A percentile compares a stretch with the other conserved stretches of the same genome.
phyloP scores from a whole-genome alignment of 306 rosid genomes.

The Prunus salicina region DNA sequence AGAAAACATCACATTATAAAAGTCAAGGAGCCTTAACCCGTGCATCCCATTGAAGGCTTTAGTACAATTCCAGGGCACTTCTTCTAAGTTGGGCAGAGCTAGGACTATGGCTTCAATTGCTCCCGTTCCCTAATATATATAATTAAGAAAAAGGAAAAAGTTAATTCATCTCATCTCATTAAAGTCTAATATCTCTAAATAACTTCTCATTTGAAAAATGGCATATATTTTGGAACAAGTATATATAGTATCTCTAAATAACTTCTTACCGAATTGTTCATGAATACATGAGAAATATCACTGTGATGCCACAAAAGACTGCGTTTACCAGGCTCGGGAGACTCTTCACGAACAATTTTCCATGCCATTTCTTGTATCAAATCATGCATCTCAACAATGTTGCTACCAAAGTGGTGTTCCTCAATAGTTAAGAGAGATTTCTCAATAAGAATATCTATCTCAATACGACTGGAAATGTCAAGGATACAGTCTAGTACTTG shows the following conservation, averaged over 20 bases:
- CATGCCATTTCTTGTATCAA: constrained; percentile 32
- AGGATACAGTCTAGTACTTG: background rate
- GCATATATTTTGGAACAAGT: too few species aligned
- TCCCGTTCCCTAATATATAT: background rate
- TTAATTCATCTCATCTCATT: background rate
- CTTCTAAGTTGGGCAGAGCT: background rate
- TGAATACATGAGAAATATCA: constrained; percentile 23
- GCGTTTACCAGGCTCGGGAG: background rate
- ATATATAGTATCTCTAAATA: background rate
- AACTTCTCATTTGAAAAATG: too few species aligned
- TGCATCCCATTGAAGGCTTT: constrained; percentile 15
- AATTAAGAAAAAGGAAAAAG: background rate
- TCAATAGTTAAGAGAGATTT: constrained; percentile 25
- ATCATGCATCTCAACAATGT: constrained; percentile 24
- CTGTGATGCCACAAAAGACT: constrained; percentile 18
- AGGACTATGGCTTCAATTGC: constrained; percentile 8
- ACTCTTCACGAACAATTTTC: constrained; percentile 8
- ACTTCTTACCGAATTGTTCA: constrained; percentile 2
- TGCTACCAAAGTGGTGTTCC: too few species aligned
- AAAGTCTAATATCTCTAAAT: background rate
- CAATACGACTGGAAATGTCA: constrained; percentile 13
- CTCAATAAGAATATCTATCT: constrained; percentile 30
- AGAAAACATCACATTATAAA: background rate
- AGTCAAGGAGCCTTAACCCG: constrained; percentile 6
- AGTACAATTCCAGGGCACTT: constrained; percentile 14